Percentiles rank a stretch among this genome's conserved stretches.
Evolutionary conservation across 805 yeast genomes (phyloP).

Genomic region (Zygoascus flipseniorum): DNA sequence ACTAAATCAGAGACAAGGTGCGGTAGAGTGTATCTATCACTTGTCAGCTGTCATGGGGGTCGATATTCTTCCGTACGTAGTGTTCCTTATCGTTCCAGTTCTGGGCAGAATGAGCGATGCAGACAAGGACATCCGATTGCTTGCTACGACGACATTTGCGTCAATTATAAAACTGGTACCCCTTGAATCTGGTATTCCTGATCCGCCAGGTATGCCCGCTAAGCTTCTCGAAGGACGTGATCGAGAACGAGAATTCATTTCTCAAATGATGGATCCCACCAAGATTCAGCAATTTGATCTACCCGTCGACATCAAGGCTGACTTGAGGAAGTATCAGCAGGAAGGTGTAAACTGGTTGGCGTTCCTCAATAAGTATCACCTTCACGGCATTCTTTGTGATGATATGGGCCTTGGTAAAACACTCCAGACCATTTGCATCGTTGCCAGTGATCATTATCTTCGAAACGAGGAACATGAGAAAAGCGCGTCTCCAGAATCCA

Average conservation of each 20-base stretch:
- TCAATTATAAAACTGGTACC: constrained; percentile 93
- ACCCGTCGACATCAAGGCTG: constrained; percentile 89
- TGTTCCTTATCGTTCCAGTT: constrained; percentile 91
- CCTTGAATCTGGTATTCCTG: constrained; percentile 93
- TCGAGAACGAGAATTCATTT: constrained; percentile 85
- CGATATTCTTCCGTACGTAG: constrained; percentile 85
- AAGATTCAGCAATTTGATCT: constrained; percentile 80
- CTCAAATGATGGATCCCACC: constrained; percentile 96
- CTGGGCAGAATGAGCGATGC: constrained; percentile 97
- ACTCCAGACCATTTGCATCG: constrained; percentile 91
- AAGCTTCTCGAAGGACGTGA: constrained; percentile 83
- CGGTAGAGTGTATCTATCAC: constrained; percentile 85
- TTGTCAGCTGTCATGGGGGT: constrained; percentile 78
- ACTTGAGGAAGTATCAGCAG: constrained; percentile 89
- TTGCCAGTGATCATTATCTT: constrained; percentile 88
- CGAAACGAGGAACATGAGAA: constrained; percentile 61
- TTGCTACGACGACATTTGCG: constrained; percentile 96
- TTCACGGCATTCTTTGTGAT: constrained; percentile 96
- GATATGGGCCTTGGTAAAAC: constrained; percentile 99
- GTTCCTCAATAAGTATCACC: constrained; percentile 84
- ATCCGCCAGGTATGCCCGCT: constrained; percentile 83
- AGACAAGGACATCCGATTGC: constrained; percentile 73
- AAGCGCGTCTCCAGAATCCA: constrained; percentile 54
- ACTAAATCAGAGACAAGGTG: constrained; percentile 77
- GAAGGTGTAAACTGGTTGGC: constrained; percentile 99